Evolutionary conservation across 2,329 filamentous ascomycete species (phyloP).

Genomic region (Sporothrix variecibatus): DNA sequence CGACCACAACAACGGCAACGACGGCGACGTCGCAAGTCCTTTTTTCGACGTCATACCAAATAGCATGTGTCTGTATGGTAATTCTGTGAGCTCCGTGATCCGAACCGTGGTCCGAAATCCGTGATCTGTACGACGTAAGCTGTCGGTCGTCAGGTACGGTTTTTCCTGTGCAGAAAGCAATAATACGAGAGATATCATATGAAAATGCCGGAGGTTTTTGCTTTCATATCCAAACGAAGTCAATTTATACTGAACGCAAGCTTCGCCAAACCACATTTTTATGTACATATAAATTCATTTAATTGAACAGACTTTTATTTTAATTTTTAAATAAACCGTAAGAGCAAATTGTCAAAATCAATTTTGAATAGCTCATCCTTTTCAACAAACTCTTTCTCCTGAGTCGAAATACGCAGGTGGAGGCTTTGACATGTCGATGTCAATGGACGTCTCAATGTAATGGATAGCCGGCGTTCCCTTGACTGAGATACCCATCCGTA

Average conservation of each 20-base stretch:
- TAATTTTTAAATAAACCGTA: too few species aligned
- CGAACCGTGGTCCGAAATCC: background rate
- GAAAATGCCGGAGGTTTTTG: background rate
- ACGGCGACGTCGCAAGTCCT: background rate
- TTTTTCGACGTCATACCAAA: background rate
- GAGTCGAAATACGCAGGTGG: background rate
- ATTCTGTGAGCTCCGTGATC: background rate
- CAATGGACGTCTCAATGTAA: background rate
- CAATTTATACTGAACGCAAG: background rate
- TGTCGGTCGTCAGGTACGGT: background rate
- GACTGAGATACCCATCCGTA: constrained; percentile 1
- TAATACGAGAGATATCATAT: background rate
- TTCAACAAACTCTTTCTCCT: too few species aligned
- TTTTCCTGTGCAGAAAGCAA: background rate
- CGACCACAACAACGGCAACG: background rate
- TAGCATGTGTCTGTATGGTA: background rate
- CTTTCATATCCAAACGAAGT: background rate
- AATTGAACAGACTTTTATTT: too few species aligned
- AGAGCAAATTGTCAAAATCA: too few species aligned
- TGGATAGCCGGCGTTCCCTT: background rate
- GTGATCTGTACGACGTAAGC: background rate
- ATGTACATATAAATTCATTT: too few species aligned
- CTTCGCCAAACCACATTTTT: too few species aligned
- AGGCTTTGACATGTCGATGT: constrained; percentile 3
- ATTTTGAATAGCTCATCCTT: too few species aligned